A percentile compares a stretch with the other conserved stretches of the same genome.
Conservation (phyloP, 1,284 basidiomycete genomes). For the Cutaneotrichosporon daszewskae region DNA sequence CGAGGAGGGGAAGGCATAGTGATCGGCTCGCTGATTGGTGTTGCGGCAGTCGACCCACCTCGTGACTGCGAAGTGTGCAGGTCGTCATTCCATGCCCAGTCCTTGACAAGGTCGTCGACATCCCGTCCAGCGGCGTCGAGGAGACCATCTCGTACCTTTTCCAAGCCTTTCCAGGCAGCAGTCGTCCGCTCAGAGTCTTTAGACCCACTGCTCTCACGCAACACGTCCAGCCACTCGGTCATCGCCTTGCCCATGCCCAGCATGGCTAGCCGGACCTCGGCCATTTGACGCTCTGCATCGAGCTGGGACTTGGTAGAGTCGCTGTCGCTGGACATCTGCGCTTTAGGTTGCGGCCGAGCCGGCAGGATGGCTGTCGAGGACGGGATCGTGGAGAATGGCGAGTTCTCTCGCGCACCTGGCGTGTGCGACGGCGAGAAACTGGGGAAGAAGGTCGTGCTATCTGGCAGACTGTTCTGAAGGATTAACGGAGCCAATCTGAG, state of each 20-base stretch:
- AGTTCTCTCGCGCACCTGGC: conserved; percentile 12
- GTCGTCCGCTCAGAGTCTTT: conserved; percentile 2
- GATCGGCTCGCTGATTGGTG: background rate
- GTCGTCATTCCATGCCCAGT: conserved; percentile 45
- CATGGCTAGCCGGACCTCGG: conserved; percentile 42
- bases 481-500: background rate
- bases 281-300: conserved; percentile 42
- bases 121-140: conserved; percentile 37
- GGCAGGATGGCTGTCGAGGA: conserved; percentile 23
- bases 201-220: conserved; percentile 6
- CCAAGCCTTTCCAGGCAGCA: conserved; percentile 27
- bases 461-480: conserved; percentile 70
- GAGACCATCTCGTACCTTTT: conserved; percentile 30
- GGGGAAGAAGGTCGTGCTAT: conserved; percentile 47
- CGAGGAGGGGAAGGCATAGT: background rate
- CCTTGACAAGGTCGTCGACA: conserved; percentile 36
- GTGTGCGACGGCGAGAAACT: conserved; percentile 33
- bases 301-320: conserved; percentile 28
- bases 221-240: conserved; percentile 33
- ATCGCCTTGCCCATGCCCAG: conserved; percentile 45
- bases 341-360: conserved; percentile 8
- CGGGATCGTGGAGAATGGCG: conserved; percentile 32
- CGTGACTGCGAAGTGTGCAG: conserved; percentile 28
- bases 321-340: conserved; percentile 6
- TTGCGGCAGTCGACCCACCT: conserved; percentile 1